Evolutionary conservation across 805 yeast genomes (phyloP).

Genomic region (Pichia kluyveri): DNA sequence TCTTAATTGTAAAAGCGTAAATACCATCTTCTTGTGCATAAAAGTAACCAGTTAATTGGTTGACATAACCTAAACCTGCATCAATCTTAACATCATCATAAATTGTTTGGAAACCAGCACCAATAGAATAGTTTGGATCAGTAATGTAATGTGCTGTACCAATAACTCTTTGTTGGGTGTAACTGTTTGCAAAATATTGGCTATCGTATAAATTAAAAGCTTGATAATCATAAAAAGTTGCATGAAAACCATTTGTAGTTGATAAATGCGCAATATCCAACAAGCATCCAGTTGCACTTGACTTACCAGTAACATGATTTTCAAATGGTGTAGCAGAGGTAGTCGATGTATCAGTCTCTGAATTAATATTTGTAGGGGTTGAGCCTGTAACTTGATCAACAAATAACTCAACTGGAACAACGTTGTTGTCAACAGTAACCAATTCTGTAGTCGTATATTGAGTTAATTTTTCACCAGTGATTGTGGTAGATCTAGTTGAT

Average conservation of each 20-base stretch:
- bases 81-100: slow-evolving; percentile 2
- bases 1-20: slow-evolving; percentile 16
- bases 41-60: slow-evolving; percentile 15
- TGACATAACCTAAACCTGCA: slow-evolving; percentile 3
- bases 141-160: slow-evolving; percentile 4
- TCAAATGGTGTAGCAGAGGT: neutral
- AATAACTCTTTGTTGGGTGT: slow-evolving; percentile 1
- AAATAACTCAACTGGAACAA: neutral
- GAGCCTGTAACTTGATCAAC: neutral
- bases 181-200: slow-evolving; percentile 3
- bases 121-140: slow-evolving; percentile 1
- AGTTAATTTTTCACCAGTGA: neutral
- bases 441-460: neutral
- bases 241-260: slow-evolving; percentile 3
- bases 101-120: neutral
- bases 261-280: neutral
- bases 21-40: slow-evolving; percentile 23
- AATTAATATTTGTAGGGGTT: too few relatives aligned
- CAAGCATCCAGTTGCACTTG: slow-evolving; percentile 1
- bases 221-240: slow-evolving; percentile 2
- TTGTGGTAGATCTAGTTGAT: neutral
- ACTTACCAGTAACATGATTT: neutral
- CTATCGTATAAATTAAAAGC: neutral
- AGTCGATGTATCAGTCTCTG: neutral
- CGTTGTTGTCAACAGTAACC: neutral